Evolutionary conservation across 1,284 basidiomycete species (phyloP), one percentile per base, ranked within the genome.

Genomic region (Anthracocystis panici-leucophaei): DNA sequence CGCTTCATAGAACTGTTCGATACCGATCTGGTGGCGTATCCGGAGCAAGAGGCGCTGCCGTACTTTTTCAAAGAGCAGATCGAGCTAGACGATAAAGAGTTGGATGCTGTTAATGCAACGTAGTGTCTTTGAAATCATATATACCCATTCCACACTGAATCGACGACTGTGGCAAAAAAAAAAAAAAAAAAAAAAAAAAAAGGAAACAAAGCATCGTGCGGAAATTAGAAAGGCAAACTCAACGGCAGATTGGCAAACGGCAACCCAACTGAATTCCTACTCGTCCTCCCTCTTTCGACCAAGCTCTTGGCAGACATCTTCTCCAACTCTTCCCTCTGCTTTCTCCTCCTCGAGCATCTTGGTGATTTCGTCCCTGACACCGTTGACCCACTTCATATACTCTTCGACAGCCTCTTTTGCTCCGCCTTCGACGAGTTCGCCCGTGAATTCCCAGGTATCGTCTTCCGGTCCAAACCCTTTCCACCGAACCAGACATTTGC

Each of bases 391-490:
- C 40, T 51, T 57, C 48, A 70, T 25, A 20, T 64, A 70, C 42
- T 65, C 67, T 23, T 87, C 87, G 35, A 85, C 61, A 9, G 90
- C 80, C 8, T 86, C 80, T 5, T 55, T 54, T 0, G 87, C 87
- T 3, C 89, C 88, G 77, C 90, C 89, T 6, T 73, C 50, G 59
- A 86, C 53, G 23, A 91, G 84, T 23, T 84, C 86, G 3, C 74
- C 75, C 70, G 87, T 88, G 21, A 87, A 87, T 79, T 91, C 90
- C 91, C 91, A 92, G 20, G 90, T 90, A 41, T 89, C 89, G 42
- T 90, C 88, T 1, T 86, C 82, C 2, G 88, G 87, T 0, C 87
- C 75, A 77, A 91, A 92, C 0, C 90, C 90, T 49, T 87, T 84
- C 91, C 91, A 92, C 60, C 88, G 86, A 4, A 92, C 89, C 44